Evolutionary conservation across 2,329 filamentous ascomycete species (phyloP).

Genomic region (Alternaria longipes): DNA sequence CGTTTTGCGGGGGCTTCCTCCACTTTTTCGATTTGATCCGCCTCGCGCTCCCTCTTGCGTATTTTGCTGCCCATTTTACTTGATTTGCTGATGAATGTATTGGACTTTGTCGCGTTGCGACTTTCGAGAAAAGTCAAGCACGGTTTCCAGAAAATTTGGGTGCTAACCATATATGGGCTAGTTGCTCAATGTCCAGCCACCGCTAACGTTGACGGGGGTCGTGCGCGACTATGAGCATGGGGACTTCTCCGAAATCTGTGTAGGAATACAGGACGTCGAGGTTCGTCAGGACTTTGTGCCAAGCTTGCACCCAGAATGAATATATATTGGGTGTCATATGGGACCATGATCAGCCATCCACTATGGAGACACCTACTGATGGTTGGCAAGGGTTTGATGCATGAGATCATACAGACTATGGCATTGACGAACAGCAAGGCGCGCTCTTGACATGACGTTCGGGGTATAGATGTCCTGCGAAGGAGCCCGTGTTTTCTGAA

Average conservation of each 20-base stretch:
- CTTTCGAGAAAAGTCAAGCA: constrained; percentile 18
- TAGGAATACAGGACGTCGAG: neutral
- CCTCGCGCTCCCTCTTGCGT: constrained; percentile 42
- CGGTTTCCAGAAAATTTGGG: constrained; percentile 18
- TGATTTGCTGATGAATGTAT: constrained; percentile 4
- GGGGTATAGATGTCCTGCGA: neutral
- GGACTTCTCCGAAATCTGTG: neutral
- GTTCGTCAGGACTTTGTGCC: too few species aligned
- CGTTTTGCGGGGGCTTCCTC: constrained; percentile 41
- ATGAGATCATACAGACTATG: neutral
- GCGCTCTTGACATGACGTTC: neutral
- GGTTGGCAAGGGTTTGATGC: neutral
- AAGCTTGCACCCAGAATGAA: neutral
- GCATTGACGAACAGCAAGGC: neutral
- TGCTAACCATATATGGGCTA: constrained; percentile 13
- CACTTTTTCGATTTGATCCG: constrained; percentile 22
- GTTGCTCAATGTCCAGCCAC: neutral
- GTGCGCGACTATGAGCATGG: neutral
- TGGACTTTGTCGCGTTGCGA: constrained; percentile 12
- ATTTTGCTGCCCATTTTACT: constrained; percentile 36
- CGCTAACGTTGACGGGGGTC: neutral
- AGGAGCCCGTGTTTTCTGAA: neutral
- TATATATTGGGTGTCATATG: neutral
- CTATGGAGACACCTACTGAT: neutral
- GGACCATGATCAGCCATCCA: neutral